A percentile compares a stretch with the other conserved stretches of the same genome.
These are phyloP conservation scores for Fusarium pilosicola DNA, from an alignment of 2,329 filamentous ascomycete genomes.

Conservation along the genomic window DNA sequence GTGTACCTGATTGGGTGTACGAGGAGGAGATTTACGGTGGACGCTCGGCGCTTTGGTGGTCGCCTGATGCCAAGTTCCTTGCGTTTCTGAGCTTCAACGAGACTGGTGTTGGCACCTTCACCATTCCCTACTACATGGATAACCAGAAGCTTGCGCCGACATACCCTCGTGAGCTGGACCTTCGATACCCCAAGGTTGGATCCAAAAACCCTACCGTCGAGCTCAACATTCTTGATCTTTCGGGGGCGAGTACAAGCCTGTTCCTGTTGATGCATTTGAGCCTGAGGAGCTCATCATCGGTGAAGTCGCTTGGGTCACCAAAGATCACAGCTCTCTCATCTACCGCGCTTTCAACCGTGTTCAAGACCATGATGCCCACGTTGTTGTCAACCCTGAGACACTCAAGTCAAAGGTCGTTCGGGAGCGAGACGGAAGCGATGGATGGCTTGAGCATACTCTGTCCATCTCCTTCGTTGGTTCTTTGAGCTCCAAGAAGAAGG, in stretches of 20 bases:
- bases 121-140: constrained; percentile 74
- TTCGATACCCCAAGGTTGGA: constrained; percentile 76
- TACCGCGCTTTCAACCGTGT: constrained; percentile 76
- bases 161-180: constrained; percentile 70
- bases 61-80: constrained; percentile 83
- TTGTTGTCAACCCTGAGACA: constrained; percentile 65
- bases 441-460: constrained; percentile 70
- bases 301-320: constrained; percentile 74
- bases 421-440: constrained; percentile 66
- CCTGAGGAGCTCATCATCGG: constrained; percentile 72
- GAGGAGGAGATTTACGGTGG: constrained; percentile 72
- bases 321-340: constrained; percentile 67
- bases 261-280: constrained; percentile 67
- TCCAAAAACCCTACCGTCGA: constrained; percentile 72
- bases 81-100: constrained; percentile 91
- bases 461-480: constrained; percentile 66
- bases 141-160: constrained; percentile 64
- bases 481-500: constrained; percentile 49
- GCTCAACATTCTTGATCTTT: constrained; percentile 67
- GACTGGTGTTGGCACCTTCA: constrained; percentile 73
- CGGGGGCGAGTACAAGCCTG: constrained; percentile 55
- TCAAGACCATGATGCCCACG: constrained; percentile 71
- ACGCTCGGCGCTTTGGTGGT: constrained; percentile 92
- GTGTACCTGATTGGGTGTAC: constrained; percentile 83
- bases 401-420: constrained; percentile 59